Evolutionary conservation across 352 stramenopile genomes (phyloP), one percentile per base, ranked within the genome.

Genomic region (Phytophthora sansomeana): DNA sequence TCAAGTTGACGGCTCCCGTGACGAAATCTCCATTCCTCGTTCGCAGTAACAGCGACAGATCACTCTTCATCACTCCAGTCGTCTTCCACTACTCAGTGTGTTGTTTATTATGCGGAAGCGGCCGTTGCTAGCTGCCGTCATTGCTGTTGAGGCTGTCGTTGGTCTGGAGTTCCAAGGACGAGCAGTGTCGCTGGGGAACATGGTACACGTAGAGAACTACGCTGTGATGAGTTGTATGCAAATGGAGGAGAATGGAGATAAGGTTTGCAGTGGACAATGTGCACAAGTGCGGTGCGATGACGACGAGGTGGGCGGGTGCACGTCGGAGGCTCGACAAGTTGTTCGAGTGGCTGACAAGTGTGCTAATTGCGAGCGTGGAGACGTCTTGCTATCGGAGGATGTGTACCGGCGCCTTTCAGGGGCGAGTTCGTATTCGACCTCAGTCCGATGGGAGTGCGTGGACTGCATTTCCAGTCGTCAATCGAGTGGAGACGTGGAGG

Each of bases 381-480:
- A 72, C 30, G 47, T 78, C 28, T 16, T 62, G 6, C 0, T 78
- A 16, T 61, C 68, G 41, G 39, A 32, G 0, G 17, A 47, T 14
- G 51, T 55, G 30, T 46, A 63, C 16, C 11, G 59, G 19, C 16
- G 24, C 39, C 30, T 68, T n/a, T 36, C 33, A 30, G 48, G 4
- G 6, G 1, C 17, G 10, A 52, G 39, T 35, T 13, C 19, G 16
- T 5, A 55, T 21, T 63, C 17, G n/a, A 30, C 55, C 6, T 17
- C 41, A 21, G 32, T 79, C n/a, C 51, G 30, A 17, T 79, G 72
- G 72, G 67, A 38, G 33, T 79, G 63, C 50, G 51, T 59, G 19
- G 53, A 58, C 5, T 80, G 72, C 46, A 29, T 33, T 11, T 54
- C 14, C 38, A 36, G 3, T 17, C 30, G 21, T 10, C n/a, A 5